Base-by-base conservation (phyloP, 2,329 filamentous ascomycete genomes). In the Fusarium subglutinans region DNA sequence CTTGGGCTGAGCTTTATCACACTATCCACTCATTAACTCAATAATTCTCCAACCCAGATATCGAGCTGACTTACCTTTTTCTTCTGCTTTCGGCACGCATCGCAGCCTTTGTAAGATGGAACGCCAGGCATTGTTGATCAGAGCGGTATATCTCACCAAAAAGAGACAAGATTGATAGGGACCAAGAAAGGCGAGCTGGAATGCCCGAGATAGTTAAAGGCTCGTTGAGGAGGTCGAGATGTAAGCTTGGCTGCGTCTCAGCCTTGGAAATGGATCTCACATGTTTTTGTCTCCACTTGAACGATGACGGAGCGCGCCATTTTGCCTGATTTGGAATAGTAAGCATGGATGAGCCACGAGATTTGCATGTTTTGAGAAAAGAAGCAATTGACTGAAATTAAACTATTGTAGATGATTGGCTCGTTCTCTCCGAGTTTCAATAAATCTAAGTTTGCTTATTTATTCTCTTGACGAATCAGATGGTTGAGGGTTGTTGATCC, bases 1-100 rank as follows among this genome's bases (percentile, higher is more conserved):
- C 8, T 81, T 67, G 1, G 85, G 85, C 53, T 80, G 80, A 48
- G 74, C 80, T 71, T 86, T 82, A 63, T 88, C 86, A 63, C 86
- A 88, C 86, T 88, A 59, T 45, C 37, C 20, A 28, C 20, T 18
- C 4, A 12, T 40, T 17, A 26, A 26, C 17, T 26, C 40, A 40
- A 35, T 17, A 37, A 33, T 10, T 9, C 26, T 69, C 47, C 61
- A 44, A 56, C 5, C 26, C 26, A 1, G 6, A 12, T 8, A 8
- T 51, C 11, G n/a, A 2, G 3, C 2, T 6, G 4, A 63, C 77
- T 20, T 77, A 86, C 87, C 84, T 88, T 88, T 78, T 88, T 88
- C 83, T 88, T 88, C 70, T 87, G 84, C 70, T 83, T 86, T 40
- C 86, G 83, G 73, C 86, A 88, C 20, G 81, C 85, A 63, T 88